Evolutionary conservation across 768 basidiomycete genomes (phyloP).

Genomic region (Podaxis sp.): DNA sequence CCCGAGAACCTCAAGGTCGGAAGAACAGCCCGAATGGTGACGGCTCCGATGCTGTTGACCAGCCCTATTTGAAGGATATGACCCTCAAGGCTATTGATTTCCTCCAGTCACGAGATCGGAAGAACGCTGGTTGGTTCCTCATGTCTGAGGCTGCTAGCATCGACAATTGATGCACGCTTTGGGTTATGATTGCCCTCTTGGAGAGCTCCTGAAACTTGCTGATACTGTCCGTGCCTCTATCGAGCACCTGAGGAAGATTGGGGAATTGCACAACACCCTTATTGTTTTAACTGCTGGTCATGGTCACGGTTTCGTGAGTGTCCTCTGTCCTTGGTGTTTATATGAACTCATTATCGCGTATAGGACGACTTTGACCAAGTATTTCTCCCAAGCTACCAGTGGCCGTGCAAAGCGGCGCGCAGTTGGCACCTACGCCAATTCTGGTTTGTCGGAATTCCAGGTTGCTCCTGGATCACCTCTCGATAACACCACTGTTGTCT

Average conservation of each 20-base stretch:
- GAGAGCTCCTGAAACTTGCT: slow-evolving; percentile 39
- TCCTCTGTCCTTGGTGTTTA: not conserved
- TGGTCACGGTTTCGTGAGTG: slow-evolving; percentile 40
- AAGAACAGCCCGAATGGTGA: slow-evolving; percentile 38
- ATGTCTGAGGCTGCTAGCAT: slow-evolving; percentile 44
- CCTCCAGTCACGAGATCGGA: slow-evolving; percentile 33
- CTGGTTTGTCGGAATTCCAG: slow-evolving; percentile 37
- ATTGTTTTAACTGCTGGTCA: slow-evolving; percentile 43
- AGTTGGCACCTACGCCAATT: slow-evolving; percentile 21
- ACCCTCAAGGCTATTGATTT: slow-evolving; percentile 42
- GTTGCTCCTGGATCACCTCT: slow-evolving; percentile 31
- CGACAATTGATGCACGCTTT: slow-evolving; percentile 45
- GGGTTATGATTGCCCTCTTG: slow-evolving; percentile 41
- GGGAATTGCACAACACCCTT: slow-evolving; percentile 35
- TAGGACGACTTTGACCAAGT: slow-evolving; percentile 40
- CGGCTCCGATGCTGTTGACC: slow-evolving; percentile 34
- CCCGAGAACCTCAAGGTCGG: slow-evolving; percentile 31
- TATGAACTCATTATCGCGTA: not conserved
- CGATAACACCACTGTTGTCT: slow-evolving; percentile 32
- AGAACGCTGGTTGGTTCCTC: slow-evolving; percentile 39
- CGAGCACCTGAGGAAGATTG: slow-evolving; percentile 30
- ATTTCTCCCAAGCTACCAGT: slow-evolving; percentile 26
- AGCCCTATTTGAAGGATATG: slow-evolving; percentile 43
- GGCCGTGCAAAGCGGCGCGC: slow-evolving; percentile 26
- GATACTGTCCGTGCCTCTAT: slow-evolving; percentile 32